These are phyloP conservation scores for Mercurialis annua DNA, from an alignment of 345 rosid genomes.

Conservation along the genomic window DNA sequence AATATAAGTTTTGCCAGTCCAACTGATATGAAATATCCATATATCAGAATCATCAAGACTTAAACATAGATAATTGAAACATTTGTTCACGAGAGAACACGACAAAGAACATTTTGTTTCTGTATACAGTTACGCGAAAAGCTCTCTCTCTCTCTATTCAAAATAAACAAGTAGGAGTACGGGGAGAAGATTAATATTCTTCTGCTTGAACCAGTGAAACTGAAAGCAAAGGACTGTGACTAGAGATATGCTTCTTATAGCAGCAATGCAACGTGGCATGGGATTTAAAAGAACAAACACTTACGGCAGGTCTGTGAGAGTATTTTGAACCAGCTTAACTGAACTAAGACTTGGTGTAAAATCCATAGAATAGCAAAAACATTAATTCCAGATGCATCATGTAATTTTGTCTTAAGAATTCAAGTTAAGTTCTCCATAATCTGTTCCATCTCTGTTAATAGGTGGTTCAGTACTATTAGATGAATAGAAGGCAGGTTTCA, in stretches of 20 bases:
- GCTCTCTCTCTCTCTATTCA: no score
- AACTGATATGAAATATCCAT: conserved; percentile 40
- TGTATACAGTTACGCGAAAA: no score
- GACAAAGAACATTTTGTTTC: no score
- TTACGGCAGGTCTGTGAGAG: neutral
- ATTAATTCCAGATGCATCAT: neutral
- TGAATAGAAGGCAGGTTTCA: neutral
- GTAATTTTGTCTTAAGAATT: no score
- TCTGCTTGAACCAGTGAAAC: no score
- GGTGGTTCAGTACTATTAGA: no score
- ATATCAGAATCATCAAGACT: conserved; percentile 2
- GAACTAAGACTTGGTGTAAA: neutral
- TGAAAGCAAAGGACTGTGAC: neutral
- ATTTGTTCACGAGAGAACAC: no score
- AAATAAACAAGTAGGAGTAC: no score
- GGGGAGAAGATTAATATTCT: no score
- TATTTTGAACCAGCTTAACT: neutral
- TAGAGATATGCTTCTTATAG: neutral
- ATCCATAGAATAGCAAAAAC: neutral
- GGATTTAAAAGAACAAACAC: neutral
- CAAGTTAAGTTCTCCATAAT: no score
- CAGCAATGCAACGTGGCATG: neutral
- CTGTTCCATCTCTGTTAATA: no score
- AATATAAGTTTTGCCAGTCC: conserved; percentile 74
- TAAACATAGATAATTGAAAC: no score